Percentiles rank a stretch among this genome's conserved stretches.
Conservation (phyloP, 108 stramenopile species). For the Skeletonema marinoi region DNA sequence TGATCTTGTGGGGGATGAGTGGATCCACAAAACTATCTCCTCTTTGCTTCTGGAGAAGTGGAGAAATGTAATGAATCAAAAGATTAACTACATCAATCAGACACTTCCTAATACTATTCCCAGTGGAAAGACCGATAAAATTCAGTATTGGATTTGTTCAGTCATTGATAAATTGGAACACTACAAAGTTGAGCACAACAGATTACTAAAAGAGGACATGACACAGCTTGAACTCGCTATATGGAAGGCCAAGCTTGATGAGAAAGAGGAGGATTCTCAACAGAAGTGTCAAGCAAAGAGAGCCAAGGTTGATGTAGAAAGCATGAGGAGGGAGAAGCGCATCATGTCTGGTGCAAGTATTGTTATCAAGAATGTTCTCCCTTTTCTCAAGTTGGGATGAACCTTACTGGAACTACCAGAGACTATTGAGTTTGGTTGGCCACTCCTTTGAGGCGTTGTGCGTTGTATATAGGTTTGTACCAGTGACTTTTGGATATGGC, state of each 20-base stretch:
- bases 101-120: neutral
- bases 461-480: too few relatives aligned
- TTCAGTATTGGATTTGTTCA: neutral
- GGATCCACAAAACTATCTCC: neutral
- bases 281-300: neutral
- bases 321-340: neutral
- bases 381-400: neutral
- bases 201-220: neutral
- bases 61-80: neutral
- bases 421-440: too few relatives aligned
- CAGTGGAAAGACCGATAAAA: neutral
- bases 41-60: neutral
- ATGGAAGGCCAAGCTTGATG: neutral
- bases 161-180: neutral
- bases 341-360: neutral
- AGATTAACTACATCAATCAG: neutral
- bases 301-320: neutral
- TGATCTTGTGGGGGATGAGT: neutral
- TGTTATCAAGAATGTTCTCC: neutral
- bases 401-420: too few relatives aligned
- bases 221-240: neutral
- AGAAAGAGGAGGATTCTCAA: neutral
- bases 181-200: neutral
- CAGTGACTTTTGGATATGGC: too few relatives aligned
- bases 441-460: too few relatives aligned